Base-by-base conservation (phyloP, 306 rosid genomes). In the Notholithocarpus densiflorus region DNA sequence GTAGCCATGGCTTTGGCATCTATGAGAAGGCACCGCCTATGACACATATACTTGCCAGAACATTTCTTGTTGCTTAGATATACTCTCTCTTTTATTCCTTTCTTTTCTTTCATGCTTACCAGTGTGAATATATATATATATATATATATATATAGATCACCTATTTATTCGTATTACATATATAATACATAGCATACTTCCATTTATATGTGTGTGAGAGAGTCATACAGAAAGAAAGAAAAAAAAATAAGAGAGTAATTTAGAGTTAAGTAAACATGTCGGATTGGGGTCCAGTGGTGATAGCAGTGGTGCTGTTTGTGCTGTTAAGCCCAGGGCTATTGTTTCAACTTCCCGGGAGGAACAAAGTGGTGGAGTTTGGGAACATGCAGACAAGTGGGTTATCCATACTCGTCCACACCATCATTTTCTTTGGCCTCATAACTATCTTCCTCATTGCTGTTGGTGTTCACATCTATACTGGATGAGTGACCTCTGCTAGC, bases 261-360 rank as follows among this genome's bases (percentile, higher is more conserved):
- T 12, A 10, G 31, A 59, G 8, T 27, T 2, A 18, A 27, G 14
- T 15, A 31, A 6, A 18, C 55, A 90, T 91, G 96, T 88, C 92
- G 17, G 96, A 91, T 80, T 91, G 93, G 96, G 93, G 90, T 48
- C 93, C 93, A 0, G 93, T 89, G 79, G 90, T 91, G 74, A 89
- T 91, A 66, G 90, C 90, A 26, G 93, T 89, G 90, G 88, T 91
- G 82, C 84, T 91, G 68, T 91, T 91, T 54, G 87, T 91, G 84
- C 73, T 91, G 60, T 24, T 91, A 27, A 89, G 87, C 52, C 96
- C 93, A 17, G 93, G 96, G 54, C 71, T 91, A 19, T 31, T 91
- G 80, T 82, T 91, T 81, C 92, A 91, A 62, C 19, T 91, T 3
- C 96, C 96, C 0, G 96, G 89, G 70, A 87, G 27, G 48, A 74